These are phyloP conservation scores for Hymenoscyphus infarciens DNA, from an alignment of 2,329 filamentous ascomycete genomes.

Conservation along the genomic window DNA sequence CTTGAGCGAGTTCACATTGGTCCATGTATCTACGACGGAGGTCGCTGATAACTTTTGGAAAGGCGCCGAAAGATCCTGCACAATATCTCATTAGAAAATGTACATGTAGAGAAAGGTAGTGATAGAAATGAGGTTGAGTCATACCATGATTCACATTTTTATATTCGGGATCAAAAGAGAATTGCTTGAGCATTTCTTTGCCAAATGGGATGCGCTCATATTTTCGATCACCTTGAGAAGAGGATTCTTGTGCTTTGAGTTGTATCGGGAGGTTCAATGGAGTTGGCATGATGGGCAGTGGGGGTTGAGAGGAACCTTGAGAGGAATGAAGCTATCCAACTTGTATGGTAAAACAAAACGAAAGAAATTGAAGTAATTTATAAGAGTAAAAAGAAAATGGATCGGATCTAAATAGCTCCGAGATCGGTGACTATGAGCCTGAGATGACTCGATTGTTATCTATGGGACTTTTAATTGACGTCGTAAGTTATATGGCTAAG, in stretches of 20 bases:
- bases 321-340: neutral
- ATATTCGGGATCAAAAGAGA: conserved; percentile 33
- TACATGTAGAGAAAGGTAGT: neutral
- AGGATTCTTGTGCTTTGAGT: conserved; percentile 23
- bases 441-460: neutral
- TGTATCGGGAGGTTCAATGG: conserved; percentile 7
- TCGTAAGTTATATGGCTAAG: neutral
- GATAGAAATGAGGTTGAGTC: conserved; percentile 3
- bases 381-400: neutral
- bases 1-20: conserved; percentile 63
- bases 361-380: neutral
- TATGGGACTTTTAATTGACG: no score
- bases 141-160: conserved; percentile 38
- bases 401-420: no score
- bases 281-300: neutral
- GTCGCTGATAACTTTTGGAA: conserved; percentile 59
- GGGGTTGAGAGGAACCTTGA: neutral
- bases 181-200: conserved; percentile 36
- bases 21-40: conserved; percentile 64
- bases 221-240: conserved; percentile 15
- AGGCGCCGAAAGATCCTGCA: conserved; percentile 72
- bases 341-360: neutral
- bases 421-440: neutral
- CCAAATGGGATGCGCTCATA: conserved; percentile 33
- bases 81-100: neutral